Evolutionary conservation across 2,329 filamentous ascomycete species (phyloP), one percentile per base, ranked within the genome.

Genomic region (Sporothrix protearum): DNA sequence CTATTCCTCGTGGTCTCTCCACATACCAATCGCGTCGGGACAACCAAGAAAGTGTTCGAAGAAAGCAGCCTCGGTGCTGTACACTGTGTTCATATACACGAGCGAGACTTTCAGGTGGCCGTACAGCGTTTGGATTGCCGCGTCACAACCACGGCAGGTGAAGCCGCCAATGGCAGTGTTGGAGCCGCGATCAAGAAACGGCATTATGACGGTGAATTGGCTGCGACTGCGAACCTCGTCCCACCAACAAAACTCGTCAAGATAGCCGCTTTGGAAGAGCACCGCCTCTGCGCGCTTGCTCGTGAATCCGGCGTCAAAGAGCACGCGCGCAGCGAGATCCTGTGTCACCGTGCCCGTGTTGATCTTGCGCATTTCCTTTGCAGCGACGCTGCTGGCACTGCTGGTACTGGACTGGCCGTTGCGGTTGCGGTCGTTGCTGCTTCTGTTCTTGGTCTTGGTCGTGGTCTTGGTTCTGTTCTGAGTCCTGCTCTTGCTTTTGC

Each of bases 1-100:
- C 33, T 39, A n/a, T 2, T 30, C 39, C n/a, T 28, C 9, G 5
- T 69, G 36, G 19, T 19, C 3, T 6, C 68, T 53, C 71, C 49
- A 71, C 45, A 70, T 6, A 7, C 59, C 33, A 33, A 49, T 57
- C 22, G 69, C 71, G 2, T 71, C 55, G 25, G 63, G 55, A 16
- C 69, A 71, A 16, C 8, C n/a, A 3, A 1, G 6, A 33, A 69
- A 69, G 39, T 73, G 71, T 2, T 53, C 22, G 14, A 71, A 9
- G 53, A 71, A 73, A 8, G 64, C 47, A 2, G 9, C 6, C 36
- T 64, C 36, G 30, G 63, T 69, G 25, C 69, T 49, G 49, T 55
- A 73, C n/a, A 57, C 33, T 4, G 69, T 66, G n/a, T 51, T 68
- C 9, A 10, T 45, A 12, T 72, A 72, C 19, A 36, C 39, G 22